These are phyloP conservation scores for Thermomucor indicae-seudaticae DNA, from an alignment of 371 early-diverging fungal species.

Conservation along the genomic window DNA sequence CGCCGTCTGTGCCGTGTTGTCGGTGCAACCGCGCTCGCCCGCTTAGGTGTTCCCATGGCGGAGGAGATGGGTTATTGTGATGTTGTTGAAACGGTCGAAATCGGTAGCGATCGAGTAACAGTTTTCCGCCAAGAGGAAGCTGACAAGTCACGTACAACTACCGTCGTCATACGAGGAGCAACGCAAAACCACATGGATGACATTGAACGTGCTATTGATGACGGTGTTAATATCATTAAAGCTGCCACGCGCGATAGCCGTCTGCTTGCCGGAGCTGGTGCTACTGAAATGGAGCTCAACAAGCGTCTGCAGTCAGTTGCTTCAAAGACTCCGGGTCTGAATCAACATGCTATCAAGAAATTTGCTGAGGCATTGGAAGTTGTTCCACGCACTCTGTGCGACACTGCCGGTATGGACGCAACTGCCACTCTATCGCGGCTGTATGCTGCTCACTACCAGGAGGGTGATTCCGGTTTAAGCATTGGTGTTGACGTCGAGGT, in stretches of 20 bases:
- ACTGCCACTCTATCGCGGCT: slow-evolving; percentile 91
- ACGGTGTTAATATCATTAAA: slow-evolving; percentile 97
- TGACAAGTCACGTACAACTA: slow-evolving; percentile 81
- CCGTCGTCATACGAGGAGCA: slow-evolving; percentile 96
- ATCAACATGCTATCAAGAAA: slow-evolving; percentile 95
- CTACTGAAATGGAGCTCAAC: slow-evolving; percentile 92
- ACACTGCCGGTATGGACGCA: slow-evolving; percentile 96
- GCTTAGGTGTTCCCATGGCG: slow-evolving; percentile 89
- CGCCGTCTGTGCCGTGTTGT: slow-evolving; percentile 92
- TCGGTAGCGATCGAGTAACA: slow-evolving; percentile 95
- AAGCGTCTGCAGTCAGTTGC: slow-evolving; percentile 68
- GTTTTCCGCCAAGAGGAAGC: slow-evolving; percentile 87
- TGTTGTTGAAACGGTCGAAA: slow-evolving; percentile 92
- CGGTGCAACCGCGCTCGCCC: slow-evolving; percentile 91
- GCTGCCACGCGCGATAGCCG: slow-evolving; percentile 87
- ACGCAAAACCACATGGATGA: slow-evolving; percentile 98
- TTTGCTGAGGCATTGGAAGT: slow-evolving; percentile 96
- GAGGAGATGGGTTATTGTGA: slow-evolving; percentile 98
- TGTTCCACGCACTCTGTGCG: slow-evolving; percentile 93
- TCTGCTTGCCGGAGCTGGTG: slow-evolving; percentile 94
- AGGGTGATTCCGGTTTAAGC: slow-evolving; percentile 39
- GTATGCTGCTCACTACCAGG: slow-evolving; percentile 90
- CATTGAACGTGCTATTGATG: slow-evolving; percentile 97
- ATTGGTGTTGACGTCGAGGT: slow-evolving; percentile 81
- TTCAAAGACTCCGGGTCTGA: slow-evolving; percentile 89